Percentiles rank a stretch among this genome's conserved stretches.
Conservation (phyloP, 768 basidiomycete genomes). For the Saitozyma podzolica region DNA sequence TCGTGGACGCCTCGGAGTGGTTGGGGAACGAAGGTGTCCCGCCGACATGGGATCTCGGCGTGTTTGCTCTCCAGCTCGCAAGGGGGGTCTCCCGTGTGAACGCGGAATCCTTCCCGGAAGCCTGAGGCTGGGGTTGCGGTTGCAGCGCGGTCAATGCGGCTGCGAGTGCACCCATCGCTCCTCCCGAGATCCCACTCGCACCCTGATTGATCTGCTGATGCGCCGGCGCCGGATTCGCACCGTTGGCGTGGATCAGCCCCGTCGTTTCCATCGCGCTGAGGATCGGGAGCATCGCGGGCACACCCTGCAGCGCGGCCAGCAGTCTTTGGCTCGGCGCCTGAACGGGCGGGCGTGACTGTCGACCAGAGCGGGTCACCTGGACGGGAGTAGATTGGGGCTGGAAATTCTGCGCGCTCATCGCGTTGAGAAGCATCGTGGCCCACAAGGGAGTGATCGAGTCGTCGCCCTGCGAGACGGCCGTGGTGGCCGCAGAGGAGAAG, state of each 20-base stretch:
- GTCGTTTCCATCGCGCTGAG: slow-evolving; percentile 8
- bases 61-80: too few relatives aligned
- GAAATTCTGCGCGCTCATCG: too few relatives aligned
- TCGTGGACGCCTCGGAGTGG: too few relatives aligned
- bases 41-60: too few relatives aligned
- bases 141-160: neutral
- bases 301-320: slow-evolving; percentile 4
- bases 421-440: neutral
- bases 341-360: slow-evolving; percentile 23
- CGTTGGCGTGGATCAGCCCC: slow-evolving; percentile 5
- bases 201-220: neutral
- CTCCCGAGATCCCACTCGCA: neutral
- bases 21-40: too few relatives aligned
- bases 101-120: neutral
- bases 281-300: slow-evolving; percentile 6
- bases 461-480: neutral
- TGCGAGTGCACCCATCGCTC: neutral
- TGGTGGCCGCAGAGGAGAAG: neutral
- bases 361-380: slow-evolving; percentile 21
- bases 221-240: neutral
- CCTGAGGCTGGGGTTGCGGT: neutral
- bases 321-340: slow-evolving; percentile 3
- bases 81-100: neutral
- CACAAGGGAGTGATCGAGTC: neutral
- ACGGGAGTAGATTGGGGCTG: slow-evolving; percentile 6